Evolutionary conservation across 129 eudicot species (phyloP), one percentile per base, ranked within the genome.

Genomic region (Lactuca sativa): DNA sequence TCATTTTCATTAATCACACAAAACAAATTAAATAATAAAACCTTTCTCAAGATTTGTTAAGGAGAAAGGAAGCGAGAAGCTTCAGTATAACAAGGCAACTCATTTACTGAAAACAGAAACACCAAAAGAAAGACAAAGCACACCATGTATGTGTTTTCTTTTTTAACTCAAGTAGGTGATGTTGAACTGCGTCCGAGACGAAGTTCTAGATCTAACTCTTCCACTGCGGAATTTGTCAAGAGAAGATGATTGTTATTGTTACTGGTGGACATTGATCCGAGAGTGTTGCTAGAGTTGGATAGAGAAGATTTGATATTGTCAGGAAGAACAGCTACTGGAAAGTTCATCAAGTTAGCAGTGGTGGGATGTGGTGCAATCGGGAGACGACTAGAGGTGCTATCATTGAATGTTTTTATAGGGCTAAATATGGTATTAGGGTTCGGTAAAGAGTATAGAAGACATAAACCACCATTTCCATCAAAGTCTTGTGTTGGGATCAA

Each of bases 361-460:
- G 71, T 52, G 14, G 72, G 61, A 33, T 66, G 56, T 6, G 34
- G 59, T 0, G 59, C 38, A 17, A 49, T 66, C 3, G 59, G 52
- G 32, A 66, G 71, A 66, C 12, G n/a, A 25, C 44, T 49, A 6
- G 71, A 66, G 31, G 61, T 31, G 56, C 38, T 33, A 47, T 52
- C 51, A 38, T 8, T 67, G 32, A 32, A 52, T 32, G 56, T 67
- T 44, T 51, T 55, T 8, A 67, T 32, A 51, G 72, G 72, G 48
- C 49, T 67, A n/a, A 67, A 67, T 52, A 67, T 33, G 31, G 40
- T 44, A 67, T 52, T 67, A 52, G 72, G 61, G 33, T 15, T 67
- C n/a, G 72, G 72, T 21, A 67, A 52, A 67, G 72, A 67, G 72
- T 67, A 67, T 33, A 67, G 72, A 11, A 67, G 61, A 34, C 72